Conservation (phyloP, 306 rosid genomes). For the Prunus armeniaca region DNA sequence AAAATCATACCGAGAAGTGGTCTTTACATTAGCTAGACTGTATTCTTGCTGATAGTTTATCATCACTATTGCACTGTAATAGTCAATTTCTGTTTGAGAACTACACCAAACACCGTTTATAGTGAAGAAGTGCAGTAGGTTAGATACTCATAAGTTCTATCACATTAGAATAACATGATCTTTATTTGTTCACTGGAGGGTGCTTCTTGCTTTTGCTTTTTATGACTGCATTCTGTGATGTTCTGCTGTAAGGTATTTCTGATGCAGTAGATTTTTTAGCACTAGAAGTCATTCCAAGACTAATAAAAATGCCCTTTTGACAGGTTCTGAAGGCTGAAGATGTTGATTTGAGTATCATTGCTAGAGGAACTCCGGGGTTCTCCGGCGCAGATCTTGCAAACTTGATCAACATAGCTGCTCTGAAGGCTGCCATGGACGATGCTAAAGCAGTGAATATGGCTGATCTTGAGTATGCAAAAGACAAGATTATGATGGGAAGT, state of each 20-base stretch:
- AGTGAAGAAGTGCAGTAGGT: neutral
- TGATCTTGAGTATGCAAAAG: conserved; percentile 85
- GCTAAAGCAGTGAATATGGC: conserved; percentile 79
- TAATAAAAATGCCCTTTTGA: conserved; percentile 5
- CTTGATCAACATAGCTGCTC: conserved; percentile 80
- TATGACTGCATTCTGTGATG: neutral
- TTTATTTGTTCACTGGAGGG: neutral
- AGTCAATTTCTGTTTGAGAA: neutral
- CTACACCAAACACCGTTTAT: neutral
- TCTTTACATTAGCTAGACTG: neutral
- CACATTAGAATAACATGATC: no score
- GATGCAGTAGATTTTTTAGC: neutral
- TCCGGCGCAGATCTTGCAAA: conserved; percentile 95
- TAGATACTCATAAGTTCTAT: neutral
- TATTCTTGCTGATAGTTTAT: neutral
- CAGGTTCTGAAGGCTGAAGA: conserved; percentile 85
- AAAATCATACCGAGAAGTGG: neutral
- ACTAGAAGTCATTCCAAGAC: neutral
- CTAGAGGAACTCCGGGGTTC: conserved; percentile 85
- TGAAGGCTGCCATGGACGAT: conserved; percentile 91
- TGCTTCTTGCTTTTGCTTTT: neutral
- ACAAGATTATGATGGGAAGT: conserved; percentile 91
- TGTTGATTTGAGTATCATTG: conserved; percentile 75
- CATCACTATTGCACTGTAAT: neutral
- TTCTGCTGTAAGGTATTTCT: neutral